These are phyloP conservation scores for Puccinia brachypodii DNA, from an alignment of 1,284 basidiomycete species.

Conservation along the genomic window DNA sequence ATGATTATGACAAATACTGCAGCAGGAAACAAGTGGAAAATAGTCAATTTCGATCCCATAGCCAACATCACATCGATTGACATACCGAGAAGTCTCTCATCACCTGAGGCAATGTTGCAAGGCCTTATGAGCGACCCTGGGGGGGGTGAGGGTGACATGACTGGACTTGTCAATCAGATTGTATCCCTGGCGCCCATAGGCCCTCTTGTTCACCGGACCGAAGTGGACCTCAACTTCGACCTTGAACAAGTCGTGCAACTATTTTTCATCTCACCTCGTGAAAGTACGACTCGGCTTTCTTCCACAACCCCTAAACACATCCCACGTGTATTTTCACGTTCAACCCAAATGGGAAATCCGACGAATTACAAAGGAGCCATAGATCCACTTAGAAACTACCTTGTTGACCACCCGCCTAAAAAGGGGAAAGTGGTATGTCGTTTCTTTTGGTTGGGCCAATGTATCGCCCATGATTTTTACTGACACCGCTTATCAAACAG, in stretches of 20 bases:
- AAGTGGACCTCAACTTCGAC: conserved; percentile 37
- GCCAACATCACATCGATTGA: conserved; percentile 18
- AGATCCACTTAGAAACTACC: conserved; percentile 16
- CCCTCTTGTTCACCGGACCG: conserved; percentile 14
- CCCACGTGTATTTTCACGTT: background rate
- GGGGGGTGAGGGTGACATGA: background rate
- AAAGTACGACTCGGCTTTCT: conserved; percentile 1
- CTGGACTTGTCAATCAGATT: conserved; percentile 6
- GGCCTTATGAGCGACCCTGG: background rate
- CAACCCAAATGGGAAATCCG: background rate
- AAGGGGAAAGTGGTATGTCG: background rate
- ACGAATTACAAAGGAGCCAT: background rate
- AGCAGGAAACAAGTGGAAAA: conserved; percentile 25
- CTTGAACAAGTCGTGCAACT: conserved; percentile 19
- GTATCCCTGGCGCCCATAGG: conserved; percentile 32
- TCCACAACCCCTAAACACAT: background rate
- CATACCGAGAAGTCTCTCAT: background rate
- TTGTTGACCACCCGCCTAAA: background rate
- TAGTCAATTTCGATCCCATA: conserved; percentile 6
- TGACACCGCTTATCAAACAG: background rate
- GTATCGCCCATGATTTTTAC: background rate
- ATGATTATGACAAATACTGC: conserved; percentile 10
- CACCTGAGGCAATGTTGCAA: background rate
- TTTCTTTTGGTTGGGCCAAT: background rate
- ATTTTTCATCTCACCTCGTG: conserved; percentile 10